Conservation (phyloP, 345 rosid genomes). For the Syzygium aromaticum region DNA sequence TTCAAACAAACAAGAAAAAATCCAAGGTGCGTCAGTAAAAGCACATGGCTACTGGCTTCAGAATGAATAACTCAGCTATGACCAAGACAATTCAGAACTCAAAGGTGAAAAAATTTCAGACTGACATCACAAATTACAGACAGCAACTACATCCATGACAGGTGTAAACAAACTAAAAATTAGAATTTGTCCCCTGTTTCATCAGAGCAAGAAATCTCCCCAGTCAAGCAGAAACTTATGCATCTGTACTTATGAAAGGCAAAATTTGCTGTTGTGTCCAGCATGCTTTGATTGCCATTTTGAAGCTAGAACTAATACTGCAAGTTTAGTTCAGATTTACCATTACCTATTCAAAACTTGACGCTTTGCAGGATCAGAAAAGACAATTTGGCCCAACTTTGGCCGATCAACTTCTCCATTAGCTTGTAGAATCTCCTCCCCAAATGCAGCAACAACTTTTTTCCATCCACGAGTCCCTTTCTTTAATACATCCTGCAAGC, state of each 20-base stretch:
- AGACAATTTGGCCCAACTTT: constrained; percentile 56
- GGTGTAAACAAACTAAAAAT: not conserved
- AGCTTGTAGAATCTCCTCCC: constrained; percentile 16
- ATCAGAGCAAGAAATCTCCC: not conserved
- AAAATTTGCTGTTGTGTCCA: not conserved
- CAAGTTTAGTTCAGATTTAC: not conserved
- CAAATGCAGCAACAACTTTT: constrained; percentile 23
- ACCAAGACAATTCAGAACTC: not conserved
- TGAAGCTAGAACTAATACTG: not conserved
- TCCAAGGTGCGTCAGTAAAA: not conserved
- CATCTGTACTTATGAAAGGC: not conserved
- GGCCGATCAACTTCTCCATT: constrained; percentile 21
- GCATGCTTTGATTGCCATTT: not conserved
- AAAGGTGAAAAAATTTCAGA: not conserved
- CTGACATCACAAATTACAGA: not conserved
- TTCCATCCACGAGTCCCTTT: constrained; percentile 19
- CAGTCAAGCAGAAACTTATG: not conserved
- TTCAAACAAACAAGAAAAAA: not conserved
- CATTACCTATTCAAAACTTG: constrained; percentile 66
- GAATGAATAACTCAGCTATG: not conserved
- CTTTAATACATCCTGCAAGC: not conserved
- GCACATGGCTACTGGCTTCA: not conserved
- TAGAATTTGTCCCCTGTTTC: not conserved
- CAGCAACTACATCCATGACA: not conserved
- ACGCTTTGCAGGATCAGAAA: constrained; percentile 70